Evolutionary conservation across 495 filamentous ascomycete species (phyloP).

Genomic region (Recurvomyces mirabilis): DNA sequence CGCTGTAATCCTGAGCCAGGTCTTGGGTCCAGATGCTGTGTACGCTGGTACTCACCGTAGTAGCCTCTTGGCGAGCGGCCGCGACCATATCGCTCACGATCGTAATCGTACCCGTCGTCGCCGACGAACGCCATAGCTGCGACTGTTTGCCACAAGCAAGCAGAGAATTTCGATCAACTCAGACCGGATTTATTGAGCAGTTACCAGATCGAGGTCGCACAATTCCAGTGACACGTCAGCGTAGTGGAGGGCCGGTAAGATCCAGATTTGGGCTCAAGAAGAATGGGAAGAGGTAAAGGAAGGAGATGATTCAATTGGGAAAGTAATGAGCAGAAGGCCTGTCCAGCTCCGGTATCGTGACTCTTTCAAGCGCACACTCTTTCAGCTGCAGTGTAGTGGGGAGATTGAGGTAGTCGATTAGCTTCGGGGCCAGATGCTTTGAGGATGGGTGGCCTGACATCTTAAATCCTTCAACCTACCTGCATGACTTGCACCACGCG

Average conservation of each 20-base stretch:
- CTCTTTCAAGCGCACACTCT: too few relatives aligned
- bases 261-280: background rate
- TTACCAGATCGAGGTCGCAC: too few relatives aligned
- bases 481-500: too few relatives aligned
- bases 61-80: slow-evolving; percentile 5
- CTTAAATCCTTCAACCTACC: too few relatives aligned
- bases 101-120: slow-evolving; percentile 17
- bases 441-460: background rate
- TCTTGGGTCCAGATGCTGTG: slow-evolving; percentile 7
- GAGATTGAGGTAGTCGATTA: too few relatives aligned
- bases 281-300: background rate
- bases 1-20: slow-evolving; percentile 24
- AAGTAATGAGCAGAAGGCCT: background rate
- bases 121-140: slow-evolving; percentile 4
- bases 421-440: background rate
- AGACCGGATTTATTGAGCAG: too few relatives aligned
- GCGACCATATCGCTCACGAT: slow-evolving; percentile 10
- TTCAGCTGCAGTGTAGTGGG: too few relatives aligned
- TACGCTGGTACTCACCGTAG: slow-evolving; percentile 3
- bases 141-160: too few relatives aligned
- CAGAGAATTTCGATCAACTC: too few relatives aligned
- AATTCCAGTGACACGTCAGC: too few relatives aligned
- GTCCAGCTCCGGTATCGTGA: background rate
- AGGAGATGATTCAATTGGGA: too few relatives aligned
- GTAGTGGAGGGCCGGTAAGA: too few relatives aligned